Base-by-base conservation (phyloP, 352 stramenopile species). In the Discostella stelligera region DNA sequence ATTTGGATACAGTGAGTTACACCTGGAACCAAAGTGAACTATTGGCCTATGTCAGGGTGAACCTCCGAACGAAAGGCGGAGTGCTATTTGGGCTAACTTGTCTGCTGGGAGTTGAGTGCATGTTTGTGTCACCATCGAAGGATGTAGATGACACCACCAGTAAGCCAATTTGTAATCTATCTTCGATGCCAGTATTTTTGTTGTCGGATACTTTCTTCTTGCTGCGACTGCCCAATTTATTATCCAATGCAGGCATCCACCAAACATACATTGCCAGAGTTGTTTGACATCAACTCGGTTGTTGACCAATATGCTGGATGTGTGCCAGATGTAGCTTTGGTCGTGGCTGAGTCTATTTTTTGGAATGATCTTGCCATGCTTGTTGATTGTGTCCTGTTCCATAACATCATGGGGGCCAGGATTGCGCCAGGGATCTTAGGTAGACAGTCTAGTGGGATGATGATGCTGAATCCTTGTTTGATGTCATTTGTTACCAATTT, bases 41-140 rank as follows among this genome's bases (percentile, higher is more conserved):
- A n/a, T n/a, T n/a, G n/a, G n/a, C n/a, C n/a, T n/a, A n/a, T n/a
- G n/a, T n/a, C n/a, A n/a, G n/a, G 70, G 52, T 25, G 54, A 32
- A 11, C 70, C 61, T 16, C 70, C 61, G 23, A 78, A 78, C 16
- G 70, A 59, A 13, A 78, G 61, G 39, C 60, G 9, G 21, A 72
- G 41, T 16, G 55, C 25, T 10, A 78, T 66, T 2, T 67, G 16
- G 25, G 37, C 61, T 6, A 78, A 30, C 5, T 61, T 16, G 44
- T 66, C 14, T 1, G 60, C 44, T 39, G 56, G 67, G 13, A 75
- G 10, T 49, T 68, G 67, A 7, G 64, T 74, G 30, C n/a, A n/a
- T n/a, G 54, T 48, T 62, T 64, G 27, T 5, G 59, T 23, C 0
- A 65, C 52, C n/a, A n/a, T n/a, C n/a, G n/a, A n/a, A n/a, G n/a